Evolutionary conservation across 495 filamentous ascomycete genomes (phyloP).

Genomic region (Xylaria nigripes): DNA sequence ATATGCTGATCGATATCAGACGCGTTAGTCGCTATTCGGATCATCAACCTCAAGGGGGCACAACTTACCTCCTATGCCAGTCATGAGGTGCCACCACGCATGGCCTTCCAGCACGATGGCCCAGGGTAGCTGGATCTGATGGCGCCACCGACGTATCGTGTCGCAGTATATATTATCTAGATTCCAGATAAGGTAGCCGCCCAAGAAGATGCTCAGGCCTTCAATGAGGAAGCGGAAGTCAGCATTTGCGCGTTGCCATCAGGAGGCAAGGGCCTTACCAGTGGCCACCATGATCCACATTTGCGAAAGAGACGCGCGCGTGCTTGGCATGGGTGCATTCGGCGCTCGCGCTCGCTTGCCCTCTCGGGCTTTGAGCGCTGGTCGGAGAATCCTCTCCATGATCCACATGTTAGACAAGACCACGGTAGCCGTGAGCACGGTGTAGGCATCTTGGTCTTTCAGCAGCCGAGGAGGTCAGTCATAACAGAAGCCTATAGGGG

Average conservation of each 20-base stretch:
- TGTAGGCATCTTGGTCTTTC: constrained; percentile 72
- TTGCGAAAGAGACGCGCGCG: constrained; percentile 69
- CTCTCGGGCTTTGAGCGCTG: constrained; percentile 39
- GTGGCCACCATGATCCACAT: constrained; percentile 48
- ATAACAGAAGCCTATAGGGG: neutral
- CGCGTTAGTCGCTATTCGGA: neutral
- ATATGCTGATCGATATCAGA: constrained; percentile 41
- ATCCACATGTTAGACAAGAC: constrained; percentile 78
- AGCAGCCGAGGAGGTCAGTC: neutral
- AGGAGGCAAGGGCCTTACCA: constrained; percentile 22
- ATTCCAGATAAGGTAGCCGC: constrained; percentile 80
- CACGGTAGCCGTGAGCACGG: constrained; percentile 66
- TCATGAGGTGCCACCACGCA: constrained; percentile 83
- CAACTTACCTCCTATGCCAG: constrained; percentile 33
- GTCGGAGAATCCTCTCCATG: constrained; percentile 76
- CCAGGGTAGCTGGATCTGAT: constrained; percentile 76
- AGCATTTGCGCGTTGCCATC: neutral
- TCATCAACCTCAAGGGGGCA: neutral
- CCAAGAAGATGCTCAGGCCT: constrained; percentile 68
- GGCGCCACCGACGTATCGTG: constrained; percentile 60
- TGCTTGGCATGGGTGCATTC: constrained; percentile 39
- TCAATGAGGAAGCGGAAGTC: constrained; percentile 1
- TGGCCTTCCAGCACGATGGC: constrained; percentile 85
- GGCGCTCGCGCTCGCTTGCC: constrained; percentile 44
- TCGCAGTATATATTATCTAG: constrained; percentile 78